These are phyloP conservation scores for Malus domestica DNA, from an alignment of 306 rosid species.

Conservation along the genomic window DNA sequence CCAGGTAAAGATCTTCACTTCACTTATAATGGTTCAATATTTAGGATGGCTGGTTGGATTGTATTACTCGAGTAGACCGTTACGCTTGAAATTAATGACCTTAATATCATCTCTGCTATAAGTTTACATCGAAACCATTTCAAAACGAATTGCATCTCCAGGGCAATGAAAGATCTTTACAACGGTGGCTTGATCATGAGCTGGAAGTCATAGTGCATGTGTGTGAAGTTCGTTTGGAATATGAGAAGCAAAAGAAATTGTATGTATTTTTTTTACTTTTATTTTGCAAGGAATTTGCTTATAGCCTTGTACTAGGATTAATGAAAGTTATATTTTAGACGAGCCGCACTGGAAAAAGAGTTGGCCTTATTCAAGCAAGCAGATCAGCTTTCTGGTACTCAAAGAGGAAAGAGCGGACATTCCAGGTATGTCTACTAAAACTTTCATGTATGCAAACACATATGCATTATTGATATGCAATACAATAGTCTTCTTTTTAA, in stretches of 20 bases:
- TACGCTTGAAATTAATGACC: not conserved
- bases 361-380: constrained; percentile 48
- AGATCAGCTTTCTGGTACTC: constrained; percentile 38
- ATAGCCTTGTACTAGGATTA: not conserved
- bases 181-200: constrained; percentile 79
- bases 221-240: constrained; percentile 70
- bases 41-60: constrained; percentile 10
- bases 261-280: constrained; percentile 25
- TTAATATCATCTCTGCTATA: not conserved
- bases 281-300: not conserved
- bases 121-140: not conserved
- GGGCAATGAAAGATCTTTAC: constrained; percentile 58
- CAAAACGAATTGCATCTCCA: constrained; percentile 24
- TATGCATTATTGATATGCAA: not conserved
- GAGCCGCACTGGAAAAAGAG: constrained; percentile 59
- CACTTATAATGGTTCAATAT: not conserved
- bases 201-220: constrained; percentile 66
- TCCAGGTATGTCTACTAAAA: constrained; percentile 34
- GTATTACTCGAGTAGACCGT: not conserved
- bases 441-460: not conserved
- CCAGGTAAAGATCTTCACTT: constrained; percentile 44
- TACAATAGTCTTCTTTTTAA: not conserved
- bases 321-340: constrained; percentile 32
- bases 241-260: constrained; percentile 65
- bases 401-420: constrained; percentile 37